Evolutionary conservation across 495 filamentous ascomycete genomes (phyloP).

Genomic region (Daldinia concentrica): DNA sequence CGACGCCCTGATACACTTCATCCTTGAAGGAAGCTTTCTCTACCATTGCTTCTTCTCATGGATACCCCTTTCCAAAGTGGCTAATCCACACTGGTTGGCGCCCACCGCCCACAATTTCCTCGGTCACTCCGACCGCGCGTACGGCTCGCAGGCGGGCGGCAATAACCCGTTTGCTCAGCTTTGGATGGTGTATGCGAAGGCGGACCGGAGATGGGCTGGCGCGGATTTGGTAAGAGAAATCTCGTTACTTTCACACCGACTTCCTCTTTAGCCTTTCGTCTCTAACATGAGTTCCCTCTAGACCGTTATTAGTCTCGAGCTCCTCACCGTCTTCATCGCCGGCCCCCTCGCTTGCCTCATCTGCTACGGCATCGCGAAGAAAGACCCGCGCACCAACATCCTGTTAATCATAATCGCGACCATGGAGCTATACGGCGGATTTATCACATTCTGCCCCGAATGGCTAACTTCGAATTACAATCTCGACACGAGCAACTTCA

Average conservation of each 20-base stretch:
- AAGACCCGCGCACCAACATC: constrained; percentile 70
- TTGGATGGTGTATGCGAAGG: constrained; percentile 94
- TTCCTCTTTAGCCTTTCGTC: background rate
- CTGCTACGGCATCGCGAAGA: constrained; percentile 70
- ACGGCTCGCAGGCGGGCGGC: constrained; percentile 76
- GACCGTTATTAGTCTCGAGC: constrained; percentile 81
- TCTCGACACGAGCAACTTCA: constrained; percentile 81
- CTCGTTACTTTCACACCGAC: background rate
- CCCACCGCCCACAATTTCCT: constrained; percentile 58
- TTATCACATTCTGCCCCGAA: constrained; percentile 96
- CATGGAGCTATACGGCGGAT: constrained; percentile 93
- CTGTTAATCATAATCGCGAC: constrained; percentile 82
- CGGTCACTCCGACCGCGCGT: constrained; percentile 62
- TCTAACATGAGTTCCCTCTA: constrained; percentile 31
- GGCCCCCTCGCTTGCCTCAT: constrained; percentile 77
- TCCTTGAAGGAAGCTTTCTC: constrained; percentile 89
- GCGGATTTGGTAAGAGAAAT: constrained; percentile 68
- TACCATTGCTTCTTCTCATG: constrained; percentile 91
- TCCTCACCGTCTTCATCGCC: constrained; percentile 83
- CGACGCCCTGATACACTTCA: constrained; percentile 87
- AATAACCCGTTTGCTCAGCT: constrained; percentile 69
- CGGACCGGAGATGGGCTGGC: constrained; percentile 82
- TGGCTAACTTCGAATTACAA: constrained; percentile 83
- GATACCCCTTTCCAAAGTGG: constrained; percentile 50
- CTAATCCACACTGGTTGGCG: constrained; percentile 40